Base-by-base conservation (phyloP, 495 filamentous ascomycete species). In the Achaetomiella virescens region DNA sequence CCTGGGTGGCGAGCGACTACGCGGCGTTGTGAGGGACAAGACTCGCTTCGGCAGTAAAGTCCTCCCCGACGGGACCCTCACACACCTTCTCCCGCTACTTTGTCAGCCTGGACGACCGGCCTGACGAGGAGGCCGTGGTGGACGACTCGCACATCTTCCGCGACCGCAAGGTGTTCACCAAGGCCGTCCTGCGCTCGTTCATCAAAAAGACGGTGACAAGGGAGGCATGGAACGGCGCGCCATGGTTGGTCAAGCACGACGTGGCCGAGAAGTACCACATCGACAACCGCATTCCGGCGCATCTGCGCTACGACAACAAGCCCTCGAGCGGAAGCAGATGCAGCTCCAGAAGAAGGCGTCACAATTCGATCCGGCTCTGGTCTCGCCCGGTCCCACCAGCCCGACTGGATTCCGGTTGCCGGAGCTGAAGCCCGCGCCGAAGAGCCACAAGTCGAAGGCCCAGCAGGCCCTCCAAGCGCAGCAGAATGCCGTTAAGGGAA, bases 81-180 rank as follows among this genome's bases (percentile, higher is more conserved):
- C 70, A 60, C 79, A 52, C 88, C 2, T 92, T 86, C 69, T 84
- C 88, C 15, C 81, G 87, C 14, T 96, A 96, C 68, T 82, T 88
- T 48, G 90, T 95, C 54, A 87, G 82, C 56, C 72, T 95, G 27
- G 75, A 84, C 35, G 80, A 86, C 52, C 77, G 80, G 25, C 83
- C 82, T 6, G 80, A 83, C 15, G 83, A 90, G 64, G 89, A 95
- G 65, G 85, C 84, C 43, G 73, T 89, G 18, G 76, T 95, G 36
- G 88, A 95, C 63, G 85, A 92, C 55, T 78, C 85, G 33, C 85
- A 93, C 60, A 85, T 98, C 60, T 84, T 80, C 40, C 87, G 93
- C 17, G 93, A 97, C 61, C 84, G 90, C 24, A 95, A 91, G 63
- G 83, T 89, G 6, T 99, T 97, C 70, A 96, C 92, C 37, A 99